These are phyloP conservation scores for Tetragonia tetragonoides DNA, from an alignment of 148 eudicot genomes.

Conservation along the genomic window DNA sequence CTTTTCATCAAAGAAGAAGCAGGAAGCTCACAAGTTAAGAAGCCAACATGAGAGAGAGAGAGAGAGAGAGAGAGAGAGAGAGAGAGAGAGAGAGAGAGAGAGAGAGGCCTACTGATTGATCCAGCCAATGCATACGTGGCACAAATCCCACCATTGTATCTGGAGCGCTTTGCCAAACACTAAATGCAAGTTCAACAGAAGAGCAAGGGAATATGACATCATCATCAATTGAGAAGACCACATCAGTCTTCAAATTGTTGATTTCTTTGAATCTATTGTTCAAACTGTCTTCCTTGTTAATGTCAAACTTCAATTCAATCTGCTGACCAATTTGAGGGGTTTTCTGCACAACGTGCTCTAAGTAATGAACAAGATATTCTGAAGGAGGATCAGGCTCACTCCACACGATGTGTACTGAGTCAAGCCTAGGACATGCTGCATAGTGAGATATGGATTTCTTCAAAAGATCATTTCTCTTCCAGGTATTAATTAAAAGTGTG, in stretches of 20 bases:
- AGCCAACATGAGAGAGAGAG: neutral
- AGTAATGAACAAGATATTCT: conserved; percentile 45
- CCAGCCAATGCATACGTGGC: conserved; percentile 85
- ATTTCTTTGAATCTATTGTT: conserved; percentile 87
- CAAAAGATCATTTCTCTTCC: conserved; percentile 89
- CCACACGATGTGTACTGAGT: conserved; percentile 80
- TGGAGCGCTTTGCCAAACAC: conserved; percentile 78
- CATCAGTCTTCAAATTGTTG: conserved; percentile 63
- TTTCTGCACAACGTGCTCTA: conserved; percentile 40
- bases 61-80: neutral
- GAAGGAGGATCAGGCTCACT: conserved; percentile 90
- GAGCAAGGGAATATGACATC: conserved; percentile 83
- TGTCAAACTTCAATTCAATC: conserved; percentile 74
- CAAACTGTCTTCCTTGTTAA: conserved; percentile 79
- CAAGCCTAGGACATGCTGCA: conserved; percentile 60
- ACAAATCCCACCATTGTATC: conserved; percentile 91
- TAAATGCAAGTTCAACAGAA: conserved; percentile 75
- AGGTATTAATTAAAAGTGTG: conserved; percentile 75
- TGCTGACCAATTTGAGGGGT: conserved; percentile 42
- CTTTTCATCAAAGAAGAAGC: neutral
- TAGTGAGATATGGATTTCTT: conserved; percentile 83
- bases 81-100: neutral
- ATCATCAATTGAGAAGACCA: conserved; percentile 83
- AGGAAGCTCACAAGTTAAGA: neutral
- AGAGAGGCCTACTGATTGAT: conserved; percentile 50